These are phyloP conservation scores for Neocatenulostroma microsporum DNA, from an alignment of 2,329 filamentous ascomycete species.

Conservation along the genomic window DNA sequence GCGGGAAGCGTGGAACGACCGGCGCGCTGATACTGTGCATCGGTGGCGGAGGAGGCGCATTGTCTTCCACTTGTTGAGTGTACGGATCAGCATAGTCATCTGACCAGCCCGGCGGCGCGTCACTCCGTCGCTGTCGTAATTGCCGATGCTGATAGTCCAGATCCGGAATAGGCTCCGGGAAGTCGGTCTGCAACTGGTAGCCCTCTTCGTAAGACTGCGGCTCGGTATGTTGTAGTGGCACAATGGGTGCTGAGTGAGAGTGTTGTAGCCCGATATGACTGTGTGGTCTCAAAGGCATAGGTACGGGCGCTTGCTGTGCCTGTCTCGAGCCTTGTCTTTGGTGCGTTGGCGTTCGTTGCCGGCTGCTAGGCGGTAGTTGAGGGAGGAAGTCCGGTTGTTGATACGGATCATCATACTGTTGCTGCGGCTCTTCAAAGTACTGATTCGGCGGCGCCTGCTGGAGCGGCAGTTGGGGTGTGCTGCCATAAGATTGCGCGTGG, in stretches of 20 bases:
- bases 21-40: conserved; percentile 31
- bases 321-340: conserved; percentile 17
- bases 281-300: conserved; percentile 17
- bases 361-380: conserved; percentile 25
- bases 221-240: conserved; percentile 52
- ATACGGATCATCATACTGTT: conserved; percentile 38
- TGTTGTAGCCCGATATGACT: conserved; percentile 29
- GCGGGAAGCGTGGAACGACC: conserved; percentile 19
- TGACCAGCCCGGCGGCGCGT: conserved; percentile 24
- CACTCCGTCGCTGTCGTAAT: conserved; percentile 19
- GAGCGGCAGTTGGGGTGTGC: background rate
- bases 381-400: conserved; percentile 32
- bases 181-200: conserved; percentile 23
- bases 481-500: conserved; percentile 1
- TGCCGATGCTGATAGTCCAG: conserved; percentile 26
- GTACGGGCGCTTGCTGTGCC: conserved; percentile 7
- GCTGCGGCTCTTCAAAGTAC: conserved; percentile 8
- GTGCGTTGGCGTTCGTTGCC: conserved; percentile 24
- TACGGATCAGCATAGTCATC: conserved; percentile 21
- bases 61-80: conserved; percentile 18
- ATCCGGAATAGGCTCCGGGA: conserved; percentile 28
- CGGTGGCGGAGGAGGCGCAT: conserved; percentile 29
- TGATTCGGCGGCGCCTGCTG: conserved; percentile 4
- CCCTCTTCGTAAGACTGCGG: conserved; percentile 13
- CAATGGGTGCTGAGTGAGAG: conserved; percentile 38